Evolutionary conservation across 768 basidiomycete species (phyloP), one percentile per base, ranked within the genome.

Genomic region (Pisolithus microcarpus): DNA sequence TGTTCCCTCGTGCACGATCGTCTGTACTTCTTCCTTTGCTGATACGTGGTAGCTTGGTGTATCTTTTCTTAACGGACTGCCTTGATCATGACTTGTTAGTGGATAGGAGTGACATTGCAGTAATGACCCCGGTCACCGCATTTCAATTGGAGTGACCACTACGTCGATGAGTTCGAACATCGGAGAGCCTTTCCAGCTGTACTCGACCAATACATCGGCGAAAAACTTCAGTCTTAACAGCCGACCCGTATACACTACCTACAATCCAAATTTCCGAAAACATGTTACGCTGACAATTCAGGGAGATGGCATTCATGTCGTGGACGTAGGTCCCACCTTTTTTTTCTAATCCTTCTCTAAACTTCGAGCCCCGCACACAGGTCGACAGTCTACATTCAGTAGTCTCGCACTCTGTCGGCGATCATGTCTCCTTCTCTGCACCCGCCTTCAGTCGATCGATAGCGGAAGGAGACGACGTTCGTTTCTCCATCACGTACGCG

Each of bases 281-380:
- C 76, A 76, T 71, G 82, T 77, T 38, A 85, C 85, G 1, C 73
- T 87, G 49, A 76, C 85, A 13, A 82, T 75, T 11, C 85, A 88
- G 53, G 77, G 75, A 55, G 86, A 91, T 50, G 88, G 88, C 28
- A 70, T 90, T 37, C 86, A 90, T 66, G 63, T 91, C 42, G 65
- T 86, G 52, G 84, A 90, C 63, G 87, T 89, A 61, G 58, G 76
- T 44, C 0, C 39, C 43, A 34, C 34, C 8, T 31, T 28, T 15
- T 28, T 72, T 38, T 46, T 8, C 34, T 49, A 38, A 43, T 48
- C 34, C 43, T 50, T 21, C 46, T 36, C 47, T 28, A 9, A 18
- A 42, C 28, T 48, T 36, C 47, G 28, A 40, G 18, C 31, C 11
- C 52, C 56, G 58, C 57, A 26, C 48, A n/a, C 55, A 87, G 85